Base-by-base conservation (phyloP, 768 basidiomycete genomes). In the Tubosaeta sp. region DNA sequence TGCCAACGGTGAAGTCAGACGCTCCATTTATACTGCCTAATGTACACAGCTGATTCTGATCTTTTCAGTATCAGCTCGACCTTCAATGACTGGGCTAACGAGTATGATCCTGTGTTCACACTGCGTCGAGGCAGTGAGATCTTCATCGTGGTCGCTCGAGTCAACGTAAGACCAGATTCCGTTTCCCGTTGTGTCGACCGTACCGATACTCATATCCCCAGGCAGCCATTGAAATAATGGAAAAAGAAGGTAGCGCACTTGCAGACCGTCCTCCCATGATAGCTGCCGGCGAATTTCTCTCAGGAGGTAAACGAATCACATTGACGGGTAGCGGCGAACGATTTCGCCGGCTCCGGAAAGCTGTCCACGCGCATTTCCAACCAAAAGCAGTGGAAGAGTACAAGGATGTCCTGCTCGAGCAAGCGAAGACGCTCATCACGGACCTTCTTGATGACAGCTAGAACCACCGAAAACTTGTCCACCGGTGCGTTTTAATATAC, bases 161-260 rank as follows among this genome's bases (percentile, higher is more conserved):
- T 64, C 22, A 44, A 60, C 2, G 66, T 67, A 54, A 34, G 58
- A 9, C 6, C 5, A 1, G 8, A 26, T 38, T 26, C 43, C 6
- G 14, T 31, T 2, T 42, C 13, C 12, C 27, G 1, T 1, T 34
- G 14, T 2, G 10, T 9, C 48, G 12, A 12, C 17, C 38, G 4
- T 13, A 19, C n/a, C 19, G 10, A 25, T 29, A 3, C 16, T 35
- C 34, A 6, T 16, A 5, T 16, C 34, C 12, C 1, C 46, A 83
- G 63, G 81, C 79, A 10, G 80, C 82, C 0, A 72, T 78, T 0
- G 82, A 83, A 8, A 77, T 84, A 41, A 79, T 85, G 81, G 82
- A 84, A 64, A 77, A 78, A 47, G 80, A 82, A 57, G 81, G 82
- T 1, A 74, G 76, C 0, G 60, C 71, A 1, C 69, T 78, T 8